Conservation (phyloP, 2,329 filamentous ascomycete genomes). For the Nemania sp. region DNA sequence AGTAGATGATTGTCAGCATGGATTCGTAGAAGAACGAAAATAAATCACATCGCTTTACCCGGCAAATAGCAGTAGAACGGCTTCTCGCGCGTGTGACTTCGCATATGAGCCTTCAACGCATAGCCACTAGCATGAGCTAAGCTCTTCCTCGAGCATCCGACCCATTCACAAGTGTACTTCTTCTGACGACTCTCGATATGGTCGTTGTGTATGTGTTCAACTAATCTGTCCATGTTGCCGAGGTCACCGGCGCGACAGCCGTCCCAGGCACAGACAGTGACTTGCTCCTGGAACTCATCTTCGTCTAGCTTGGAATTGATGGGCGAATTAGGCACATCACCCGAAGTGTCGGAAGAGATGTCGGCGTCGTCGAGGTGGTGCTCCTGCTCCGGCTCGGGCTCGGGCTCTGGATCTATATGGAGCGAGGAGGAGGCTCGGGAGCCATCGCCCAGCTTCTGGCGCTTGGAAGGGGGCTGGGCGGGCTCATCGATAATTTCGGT, state of each 20-base stretch:
- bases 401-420: constrained; percentile 52
- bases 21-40: background rate
- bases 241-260: constrained; percentile 72
- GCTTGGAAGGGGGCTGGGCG: constrained; percentile 40
- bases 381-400: constrained; percentile 48
- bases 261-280: constrained; percentile 78
- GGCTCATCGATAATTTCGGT: constrained; percentile 34
- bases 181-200: constrained; percentile 93
- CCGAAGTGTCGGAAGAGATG: constrained; percentile 88
- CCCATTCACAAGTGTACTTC: constrained; percentile 98
- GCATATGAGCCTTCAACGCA: constrained; percentile 94
- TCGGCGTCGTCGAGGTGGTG: constrained; percentile 60
- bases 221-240: constrained; percentile 78
- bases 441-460: constrained; percentile 42
- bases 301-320: constrained; percentile 70
- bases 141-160: constrained; percentile 83
- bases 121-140: constrained; percentile 94
- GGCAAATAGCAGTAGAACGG: constrained; percentile 96
- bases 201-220: constrained; percentile 85
- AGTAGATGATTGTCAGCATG: constrained; percentile 20
- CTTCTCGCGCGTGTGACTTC: constrained; percentile 96
- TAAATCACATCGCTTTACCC: constrained; percentile 58
- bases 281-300: constrained; percentile 75
- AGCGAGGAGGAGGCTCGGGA: constrained; percentile 52
- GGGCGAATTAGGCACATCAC: constrained; percentile 76